These are phyloP conservation scores for Mycena amicta DNA, from an alignment of 768 basidiomycete species.

Conservation along the genomic window DNA sequence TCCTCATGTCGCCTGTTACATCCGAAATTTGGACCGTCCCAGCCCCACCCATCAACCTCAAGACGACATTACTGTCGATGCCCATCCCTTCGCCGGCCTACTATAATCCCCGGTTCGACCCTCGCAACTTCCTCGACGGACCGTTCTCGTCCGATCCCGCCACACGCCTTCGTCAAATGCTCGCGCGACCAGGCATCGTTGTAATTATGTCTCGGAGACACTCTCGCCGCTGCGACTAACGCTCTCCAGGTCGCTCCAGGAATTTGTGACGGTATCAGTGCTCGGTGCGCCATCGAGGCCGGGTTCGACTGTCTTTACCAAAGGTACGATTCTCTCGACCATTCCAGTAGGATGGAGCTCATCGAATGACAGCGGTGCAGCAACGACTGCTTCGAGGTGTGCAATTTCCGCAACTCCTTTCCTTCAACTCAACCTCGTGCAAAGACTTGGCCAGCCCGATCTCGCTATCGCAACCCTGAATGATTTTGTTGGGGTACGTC, in stretches of 20 bases:
- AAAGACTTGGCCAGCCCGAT: conserved; percentile 71
- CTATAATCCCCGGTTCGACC: conserved; percentile 70
- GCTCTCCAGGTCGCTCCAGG: conserved; percentile 50
- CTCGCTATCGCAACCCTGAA: conserved; percentile 78
- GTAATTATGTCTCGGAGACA: conserved; percentile 44
- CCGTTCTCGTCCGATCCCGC: conserved; percentile 69
- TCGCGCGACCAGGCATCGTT: conserved; percentile 74
- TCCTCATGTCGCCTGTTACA: background rate
- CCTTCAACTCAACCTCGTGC: background rate
- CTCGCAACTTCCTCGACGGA: conserved; percentile 68
- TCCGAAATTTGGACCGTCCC: no score
- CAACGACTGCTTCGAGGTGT: conserved; percentile 50
- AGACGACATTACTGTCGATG: background rate
- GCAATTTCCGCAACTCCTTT: background rate
- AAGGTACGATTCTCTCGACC: conserved; percentile 34
- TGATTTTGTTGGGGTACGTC: conserved; percentile 64
- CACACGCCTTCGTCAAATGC: conserved; percentile 71
- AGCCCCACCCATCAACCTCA: no score
- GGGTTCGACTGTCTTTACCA: conserved; percentile 61
- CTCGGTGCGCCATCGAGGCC: conserved; percentile 56
- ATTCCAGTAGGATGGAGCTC: background rate
- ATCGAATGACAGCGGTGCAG: conserved; percentile 44
- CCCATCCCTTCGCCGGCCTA: conserved; percentile 34
- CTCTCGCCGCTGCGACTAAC: background rate
- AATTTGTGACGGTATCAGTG: conserved; percentile 58